phyloP scores from a whole-genome alignment of 2,329 filamentous ascomycete species.

The Pseudogymnoascus sp. region DNA sequence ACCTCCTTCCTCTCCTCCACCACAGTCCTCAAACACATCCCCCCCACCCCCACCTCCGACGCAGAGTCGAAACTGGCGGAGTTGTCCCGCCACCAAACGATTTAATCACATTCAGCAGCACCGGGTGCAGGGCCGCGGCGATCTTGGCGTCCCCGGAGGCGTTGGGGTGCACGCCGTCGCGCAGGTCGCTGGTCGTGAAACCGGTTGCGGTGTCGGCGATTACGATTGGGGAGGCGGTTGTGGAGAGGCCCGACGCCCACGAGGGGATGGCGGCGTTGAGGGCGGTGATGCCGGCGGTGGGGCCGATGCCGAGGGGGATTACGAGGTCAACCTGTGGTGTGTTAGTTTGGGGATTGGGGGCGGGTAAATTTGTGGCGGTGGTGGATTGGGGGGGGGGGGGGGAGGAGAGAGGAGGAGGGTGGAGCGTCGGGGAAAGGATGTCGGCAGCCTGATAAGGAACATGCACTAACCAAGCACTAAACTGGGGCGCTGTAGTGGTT shows the following conservation, averaged over 20 bases:
- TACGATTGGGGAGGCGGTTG: not conserved
- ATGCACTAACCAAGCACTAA: not conserved
- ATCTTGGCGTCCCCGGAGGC: not conserved
- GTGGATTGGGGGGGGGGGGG: not conserved
- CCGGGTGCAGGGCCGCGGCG: not conserved
- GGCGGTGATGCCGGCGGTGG: conserved; percentile 22
- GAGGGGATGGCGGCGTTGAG: conserved; percentile 32
- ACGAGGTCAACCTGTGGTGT: conserved; percentile 30
- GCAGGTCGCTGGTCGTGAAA: conserved; percentile 27
- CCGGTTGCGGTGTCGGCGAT: conserved; percentile 31
- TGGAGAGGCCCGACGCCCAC: conserved; percentile 31
- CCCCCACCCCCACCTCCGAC: not conserved
- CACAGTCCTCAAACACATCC: not conserved
- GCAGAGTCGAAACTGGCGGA: not conserved
- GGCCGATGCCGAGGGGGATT: conserved; percentile 29
- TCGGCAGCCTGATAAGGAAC: not conserved
- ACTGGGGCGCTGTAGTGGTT: not conserved
- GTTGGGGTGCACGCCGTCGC: conserved; percentile 36
- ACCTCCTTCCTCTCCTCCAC: not conserved
- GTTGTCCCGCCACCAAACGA: not conserved
- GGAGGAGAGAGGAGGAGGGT: not conserved
- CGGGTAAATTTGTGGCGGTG: too few species aligned
- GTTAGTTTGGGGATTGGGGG: not conserved
- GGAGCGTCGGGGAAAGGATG: not conserved
- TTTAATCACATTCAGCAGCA: not conserved